Evolutionary conservation across 2,329 filamentous ascomycete genomes (phyloP).

Genomic region (Ramichloridium luteum): DNA sequence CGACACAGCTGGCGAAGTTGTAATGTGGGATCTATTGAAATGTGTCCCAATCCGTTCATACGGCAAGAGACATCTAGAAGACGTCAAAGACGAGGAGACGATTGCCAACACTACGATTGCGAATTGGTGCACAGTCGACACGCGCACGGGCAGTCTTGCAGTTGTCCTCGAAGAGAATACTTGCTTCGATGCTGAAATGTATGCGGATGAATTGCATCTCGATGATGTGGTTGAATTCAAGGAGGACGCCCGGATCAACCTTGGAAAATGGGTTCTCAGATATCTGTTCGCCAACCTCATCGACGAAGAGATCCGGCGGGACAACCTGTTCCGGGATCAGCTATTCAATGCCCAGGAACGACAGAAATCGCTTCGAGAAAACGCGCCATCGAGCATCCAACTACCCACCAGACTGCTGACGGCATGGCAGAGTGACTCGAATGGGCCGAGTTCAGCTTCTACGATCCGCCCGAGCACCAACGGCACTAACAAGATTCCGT

Average conservation of each 20-base stretch:
- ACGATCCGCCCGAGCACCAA: constrained; percentile 52
- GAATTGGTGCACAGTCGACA: constrained; percentile 93
- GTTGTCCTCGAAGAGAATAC: constrained; percentile 89
- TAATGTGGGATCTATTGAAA: constrained; percentile 87
- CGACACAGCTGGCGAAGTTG: constrained; percentile 87
- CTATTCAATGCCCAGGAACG: constrained; percentile 52
- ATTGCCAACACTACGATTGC: constrained; percentile 73
- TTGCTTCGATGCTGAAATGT: constrained; percentile 95
- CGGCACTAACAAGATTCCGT: constrained; percentile 44
- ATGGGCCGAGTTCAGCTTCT: constrained; percentile 35
- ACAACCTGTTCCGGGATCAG: constrained; percentile 58
- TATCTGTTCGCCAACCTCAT: constrained; percentile 85
- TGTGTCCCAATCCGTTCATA: constrained; percentile 84
- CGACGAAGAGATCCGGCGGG: constrained; percentile 77
- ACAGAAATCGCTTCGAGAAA: constrained; percentile 41
- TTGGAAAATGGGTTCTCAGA: constrained; percentile 90
- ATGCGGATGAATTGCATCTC: constrained; percentile 75
- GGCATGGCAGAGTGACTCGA: constrained; percentile 30
- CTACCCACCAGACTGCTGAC: constrained; percentile 34
- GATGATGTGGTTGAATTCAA: constrained; percentile 67
- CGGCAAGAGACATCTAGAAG: constrained; percentile 85
- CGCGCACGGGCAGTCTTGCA: constrained; percentile 79
- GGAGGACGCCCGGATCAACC: constrained; percentile 91
- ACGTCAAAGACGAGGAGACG: constrained; percentile 77
- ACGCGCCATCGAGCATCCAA: constrained; percentile 50